phyloP scores from a whole-genome alignment of 306 rosid species.

The Dryas octopetala region DNA sequence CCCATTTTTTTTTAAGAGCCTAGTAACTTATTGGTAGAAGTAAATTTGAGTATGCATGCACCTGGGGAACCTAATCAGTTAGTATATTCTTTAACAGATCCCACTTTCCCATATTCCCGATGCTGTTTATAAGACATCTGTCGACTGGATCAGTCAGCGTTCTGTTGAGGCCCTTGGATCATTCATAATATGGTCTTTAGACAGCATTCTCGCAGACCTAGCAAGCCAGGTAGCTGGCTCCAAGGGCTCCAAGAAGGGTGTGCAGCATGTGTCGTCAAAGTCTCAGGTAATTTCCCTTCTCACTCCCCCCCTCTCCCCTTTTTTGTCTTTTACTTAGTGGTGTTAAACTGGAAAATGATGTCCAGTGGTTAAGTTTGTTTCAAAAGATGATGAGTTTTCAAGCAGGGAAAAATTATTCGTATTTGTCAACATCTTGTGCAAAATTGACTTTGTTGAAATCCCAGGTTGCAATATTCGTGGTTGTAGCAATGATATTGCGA shows the following conservation, averaged over 20 bases:
- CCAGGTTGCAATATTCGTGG: conserved; percentile 90
- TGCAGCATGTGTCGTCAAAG: conserved; percentile 61
- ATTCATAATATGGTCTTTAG: conserved; percentile 67
- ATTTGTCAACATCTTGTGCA: neutral
- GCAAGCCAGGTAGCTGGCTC: conserved; percentile 54
- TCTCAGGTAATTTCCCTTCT: conserved; percentile 64
- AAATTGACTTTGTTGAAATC: conserved; percentile 28
- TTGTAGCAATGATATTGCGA: conserved; percentile 76
- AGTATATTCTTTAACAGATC: conserved; percentile 42
- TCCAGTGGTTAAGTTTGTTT: neutral
- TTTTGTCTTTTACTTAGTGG: neutral
- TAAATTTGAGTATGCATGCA: neutral
- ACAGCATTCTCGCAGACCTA: conserved; percentile 69
- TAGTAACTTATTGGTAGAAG: neutral
- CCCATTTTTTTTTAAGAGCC: neutral
- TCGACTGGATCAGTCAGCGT: conserved; percentile 70
- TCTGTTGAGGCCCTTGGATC: conserved; percentile 63
- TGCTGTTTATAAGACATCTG: conserved; percentile 66
- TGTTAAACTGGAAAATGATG: neutral
- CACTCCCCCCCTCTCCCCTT: neutral
- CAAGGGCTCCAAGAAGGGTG: conserved; percentile 75
- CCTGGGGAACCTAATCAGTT: conserved; percentile 10
- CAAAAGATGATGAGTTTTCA: neutral
- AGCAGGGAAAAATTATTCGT: too few relatives aligned
- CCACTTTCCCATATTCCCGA: conserved; percentile 79